These are phyloP conservation scores for Tolypocladium cylindrosporum DNA, from an alignment of 2,329 filamentous ascomycete species.

Conservation along the genomic window DNA sequence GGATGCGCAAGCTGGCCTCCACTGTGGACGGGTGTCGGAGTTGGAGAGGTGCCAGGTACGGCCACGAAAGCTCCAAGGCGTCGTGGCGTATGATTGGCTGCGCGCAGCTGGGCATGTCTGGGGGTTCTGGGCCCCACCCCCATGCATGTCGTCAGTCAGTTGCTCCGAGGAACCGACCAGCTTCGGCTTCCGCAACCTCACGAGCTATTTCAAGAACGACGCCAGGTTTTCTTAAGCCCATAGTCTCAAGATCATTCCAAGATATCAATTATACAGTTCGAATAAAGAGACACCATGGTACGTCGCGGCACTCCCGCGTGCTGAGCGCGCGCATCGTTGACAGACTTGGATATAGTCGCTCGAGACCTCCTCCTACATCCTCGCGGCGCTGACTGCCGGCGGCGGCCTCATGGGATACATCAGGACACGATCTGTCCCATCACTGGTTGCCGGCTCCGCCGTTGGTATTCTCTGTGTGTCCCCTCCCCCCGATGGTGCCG, in stretches of 20 bases:
- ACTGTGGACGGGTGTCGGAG: conserved; percentile 4
- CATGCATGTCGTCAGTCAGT: conserved; percentile 6
- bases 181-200: not conserved
- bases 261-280: not conserved
- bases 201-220: not conserved
- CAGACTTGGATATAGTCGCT: conserved; percentile 9
- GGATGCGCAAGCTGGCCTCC: not conserved
- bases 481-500: not conserved
- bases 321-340: not conserved
- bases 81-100: conserved; percentile 20
- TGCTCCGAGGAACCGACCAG: conserved; percentile 6
- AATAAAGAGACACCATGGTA: not conserved
- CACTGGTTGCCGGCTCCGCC: conserved; percentile 71
- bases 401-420: conserved; percentile 84
- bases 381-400: conserved; percentile 73
- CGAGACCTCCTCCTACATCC: conserved; percentile 58
- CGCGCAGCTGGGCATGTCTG: not conserved
- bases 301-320: not conserved
- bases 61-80: conserved; percentile 28
- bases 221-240: not conserved
- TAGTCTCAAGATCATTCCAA: not conserved
- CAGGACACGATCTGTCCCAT: conserved; percentile 77
- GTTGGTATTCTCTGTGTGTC: conserved; percentile 60
- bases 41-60: conserved; percentile 7
- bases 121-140: not conserved